These are phyloP conservation scores for Calonectria montana DNA, from an alignment of 2,329 filamentous ascomycete genomes.

Conservation along the genomic window DNA sequence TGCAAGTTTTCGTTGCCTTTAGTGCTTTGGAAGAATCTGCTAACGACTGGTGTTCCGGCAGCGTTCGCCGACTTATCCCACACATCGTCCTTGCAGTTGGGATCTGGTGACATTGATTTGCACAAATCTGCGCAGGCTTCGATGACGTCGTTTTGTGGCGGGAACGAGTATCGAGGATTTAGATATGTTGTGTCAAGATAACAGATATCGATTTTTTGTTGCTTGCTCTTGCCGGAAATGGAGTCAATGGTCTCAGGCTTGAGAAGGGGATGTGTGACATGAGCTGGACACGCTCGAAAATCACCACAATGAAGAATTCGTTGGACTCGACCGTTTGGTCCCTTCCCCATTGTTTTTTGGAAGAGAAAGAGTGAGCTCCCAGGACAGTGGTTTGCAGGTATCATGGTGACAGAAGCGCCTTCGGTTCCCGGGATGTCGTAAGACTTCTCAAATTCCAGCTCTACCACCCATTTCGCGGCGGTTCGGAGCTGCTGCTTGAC, in stretches of 20 bases:
- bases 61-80: conserved; percentile 59
- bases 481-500: conserved; percentile 89
- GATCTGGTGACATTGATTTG: conserved; percentile 77
- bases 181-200: conserved; percentile 98
- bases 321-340: conserved; percentile 71
- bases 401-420: conserved; percentile 91
- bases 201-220: conserved; percentile 93
- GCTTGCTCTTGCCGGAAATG: conserved; percentile 75
- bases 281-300: conserved; percentile 88
- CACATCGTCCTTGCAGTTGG: conserved; percentile 58
- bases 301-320: conserved; percentile 95
- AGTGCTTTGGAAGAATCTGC: conserved; percentile 62
- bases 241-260: conserved; percentile 79
- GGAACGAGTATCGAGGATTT: conserved; percentile 95
- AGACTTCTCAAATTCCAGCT: conserved; percentile 85
- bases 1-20: conserved; percentile 45
- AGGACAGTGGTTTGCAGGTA: conserved; percentile 95
- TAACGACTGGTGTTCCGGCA: conserved; percentile 58
- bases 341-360: conserved; percentile 77
- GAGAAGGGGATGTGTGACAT: conserved; percentile 84
- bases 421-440: conserved; percentile 84
- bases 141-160: conserved; percentile 88
- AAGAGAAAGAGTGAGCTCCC: conserved; percentile 95
- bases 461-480: conserved; percentile 85
- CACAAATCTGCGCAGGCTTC: conserved; percentile 89